Evolutionary conservation across 2,329 filamentous ascomycete genomes (phyloP).

Genomic region (Diaporthe sp.): DNA sequence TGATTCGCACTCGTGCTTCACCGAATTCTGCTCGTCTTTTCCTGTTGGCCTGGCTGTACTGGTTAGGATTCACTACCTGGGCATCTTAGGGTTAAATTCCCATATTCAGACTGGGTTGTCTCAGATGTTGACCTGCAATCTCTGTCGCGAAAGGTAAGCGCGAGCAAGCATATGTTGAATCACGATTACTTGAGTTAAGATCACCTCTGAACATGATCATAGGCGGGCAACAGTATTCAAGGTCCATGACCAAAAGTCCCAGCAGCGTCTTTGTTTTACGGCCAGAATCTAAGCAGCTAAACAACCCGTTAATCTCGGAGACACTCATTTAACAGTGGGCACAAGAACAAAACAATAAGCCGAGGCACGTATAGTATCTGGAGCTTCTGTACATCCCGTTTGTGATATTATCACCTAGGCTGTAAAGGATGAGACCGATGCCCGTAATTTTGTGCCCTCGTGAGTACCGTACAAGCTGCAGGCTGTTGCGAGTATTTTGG

Average conservation of each 20-base stretch:
- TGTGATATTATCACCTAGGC: neutral
- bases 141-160: neutral
- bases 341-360: neutral
- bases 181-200: neutral
- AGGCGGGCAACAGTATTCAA: neutral
- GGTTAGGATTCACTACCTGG: neutral
- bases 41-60: neutral
- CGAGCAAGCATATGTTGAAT: neutral
- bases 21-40: neutral
- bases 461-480: neutral
- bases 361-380: neutral
- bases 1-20: neutral
- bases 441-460: neutral
- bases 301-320: too few relatives aligned
- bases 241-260: neutral
- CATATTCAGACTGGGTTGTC: neutral
- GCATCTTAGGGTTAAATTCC: neutral
- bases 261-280: neutral
- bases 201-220: neutral
- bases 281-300: neutral
- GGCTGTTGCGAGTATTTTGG: neutral
- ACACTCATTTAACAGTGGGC: too few relatives aligned
- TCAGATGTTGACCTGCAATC: neutral
- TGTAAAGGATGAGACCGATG: neutral
- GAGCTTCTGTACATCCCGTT: neutral